Evolutionary conservation across 2,329 filamentous ascomycete species (phyloP).

Genomic region (Colletotrichum zoysiae): DNA sequence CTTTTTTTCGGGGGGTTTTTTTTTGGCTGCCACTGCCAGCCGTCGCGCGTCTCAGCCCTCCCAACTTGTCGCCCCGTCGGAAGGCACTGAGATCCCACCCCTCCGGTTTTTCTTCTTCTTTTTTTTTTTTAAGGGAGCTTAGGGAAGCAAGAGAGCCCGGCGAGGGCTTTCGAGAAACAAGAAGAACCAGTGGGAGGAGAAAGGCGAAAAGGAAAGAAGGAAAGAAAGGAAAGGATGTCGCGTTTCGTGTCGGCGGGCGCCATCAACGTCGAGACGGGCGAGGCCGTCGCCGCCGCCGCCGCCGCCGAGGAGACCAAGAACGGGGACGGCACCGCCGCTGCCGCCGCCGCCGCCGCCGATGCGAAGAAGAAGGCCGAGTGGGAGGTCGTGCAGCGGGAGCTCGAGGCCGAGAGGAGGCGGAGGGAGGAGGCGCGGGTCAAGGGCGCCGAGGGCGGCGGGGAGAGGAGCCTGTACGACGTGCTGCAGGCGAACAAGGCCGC

Average conservation of each 20-base stretch:
- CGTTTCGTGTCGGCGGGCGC: slow-evolving; percentile 69
- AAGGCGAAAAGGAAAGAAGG: neutral
- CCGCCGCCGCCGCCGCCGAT: slow-evolving; percentile 10
- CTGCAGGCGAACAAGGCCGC: slow-evolving; percentile 88
- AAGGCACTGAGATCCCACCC: neutral
- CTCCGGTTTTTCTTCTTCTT: too few relatives aligned
- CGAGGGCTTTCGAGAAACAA: too few relatives aligned
- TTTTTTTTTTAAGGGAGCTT: neutral
- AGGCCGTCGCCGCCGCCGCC: slow-evolving; percentile 43
- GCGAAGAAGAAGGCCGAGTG: slow-evolving; percentile 62
- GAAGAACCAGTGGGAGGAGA: too few relatives aligned
- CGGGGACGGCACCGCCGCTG: slow-evolving; percentile 13
- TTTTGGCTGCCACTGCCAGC: too few relatives aligned
- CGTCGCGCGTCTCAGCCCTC: too few relatives aligned
- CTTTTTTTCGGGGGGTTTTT: too few relatives aligned
- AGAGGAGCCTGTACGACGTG: slow-evolving; percentile 78
- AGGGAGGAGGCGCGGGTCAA: slow-evolving; percentile 64
- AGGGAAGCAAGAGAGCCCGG: neutral
- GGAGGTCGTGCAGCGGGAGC: slow-evolving; percentile 73
- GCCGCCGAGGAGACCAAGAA: slow-evolving; percentile 45
- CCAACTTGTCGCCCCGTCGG: too few relatives aligned
- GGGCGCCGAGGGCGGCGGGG: slow-evolving; percentile 57
- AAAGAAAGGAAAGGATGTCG: slow-evolving; percentile 48
- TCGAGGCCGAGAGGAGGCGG: slow-evolving; percentile 70
- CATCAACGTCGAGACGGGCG: slow-evolving; percentile 54